Percentiles rank a stretch among this genome's conserved stretches.
These are phyloP conservation scores for Colletotrichum higginsianum DNA, from an alignment of 2,329 filamentous ascomycete genomes.

Conservation along the genomic window DNA sequence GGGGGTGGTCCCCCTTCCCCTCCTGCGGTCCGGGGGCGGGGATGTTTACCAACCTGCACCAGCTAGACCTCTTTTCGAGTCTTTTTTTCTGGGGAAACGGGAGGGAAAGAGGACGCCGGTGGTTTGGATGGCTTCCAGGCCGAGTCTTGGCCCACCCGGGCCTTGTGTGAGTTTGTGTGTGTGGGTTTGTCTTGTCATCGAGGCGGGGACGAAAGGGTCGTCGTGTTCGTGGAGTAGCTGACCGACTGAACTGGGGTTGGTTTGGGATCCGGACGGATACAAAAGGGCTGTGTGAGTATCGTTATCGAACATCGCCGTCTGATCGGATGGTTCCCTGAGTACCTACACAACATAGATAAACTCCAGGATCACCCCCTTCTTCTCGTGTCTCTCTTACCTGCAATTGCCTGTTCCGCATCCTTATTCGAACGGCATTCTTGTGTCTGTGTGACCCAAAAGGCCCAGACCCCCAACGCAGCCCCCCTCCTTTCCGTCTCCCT, in stretches of 20 bases:
- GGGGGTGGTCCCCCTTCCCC: constrained; percentile 19
- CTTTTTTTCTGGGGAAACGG: constrained; percentile 32
- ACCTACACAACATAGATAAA: constrained; percentile 17
- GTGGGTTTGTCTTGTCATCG: constrained; percentile 19
- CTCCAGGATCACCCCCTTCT: background rate
- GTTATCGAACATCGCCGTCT: constrained; percentile 16
- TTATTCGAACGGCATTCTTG: constrained; percentile 12
- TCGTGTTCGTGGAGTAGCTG: background rate
- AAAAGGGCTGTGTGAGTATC: constrained; percentile 21
- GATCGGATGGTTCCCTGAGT: constrained; percentile 22
- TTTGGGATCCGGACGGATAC: constrained; percentile 9
- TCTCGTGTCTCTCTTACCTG: background rate
- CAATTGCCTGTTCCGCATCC: background rate
- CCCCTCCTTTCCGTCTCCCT: background rate
- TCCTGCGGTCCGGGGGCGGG: background rate
- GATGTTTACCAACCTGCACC: constrained; percentile 21
- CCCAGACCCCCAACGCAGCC: background rate
- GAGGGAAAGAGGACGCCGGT: constrained; percentile 11
- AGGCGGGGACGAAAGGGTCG: background rate
- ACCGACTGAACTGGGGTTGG: constrained; percentile 9
- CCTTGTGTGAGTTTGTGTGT: background rate
- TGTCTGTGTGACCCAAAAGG: background rate
- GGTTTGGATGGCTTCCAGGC: constrained; percentile 30
- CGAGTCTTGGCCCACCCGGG: constrained; percentile 10
- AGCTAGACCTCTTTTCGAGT: constrained; percentile 12